Base-by-base conservation (phyloP, 2,329 filamentous ascomycete genomes). In the Annulohypoxylon truncatum region DNA sequence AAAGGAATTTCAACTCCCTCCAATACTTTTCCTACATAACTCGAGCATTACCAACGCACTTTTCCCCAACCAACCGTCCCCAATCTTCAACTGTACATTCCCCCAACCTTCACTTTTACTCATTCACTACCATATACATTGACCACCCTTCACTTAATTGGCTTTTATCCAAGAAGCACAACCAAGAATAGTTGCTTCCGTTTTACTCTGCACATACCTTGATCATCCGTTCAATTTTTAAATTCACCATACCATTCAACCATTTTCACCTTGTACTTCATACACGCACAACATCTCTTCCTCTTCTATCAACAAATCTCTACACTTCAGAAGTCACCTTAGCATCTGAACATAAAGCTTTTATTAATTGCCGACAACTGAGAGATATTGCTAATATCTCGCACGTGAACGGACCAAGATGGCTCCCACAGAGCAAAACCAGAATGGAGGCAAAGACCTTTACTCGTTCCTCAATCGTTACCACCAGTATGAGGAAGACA, bases 401-500 rank as follows among this genome's bases (percentile, higher is more conserved):
- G 8, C 12, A 0, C 2, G 15, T 20, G 15, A 54, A 44, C 4
- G 4, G 15, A 12, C 28, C 38, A 61, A 60, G 22, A 61, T 73
- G 71, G 66, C 56, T 35, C 33, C 38, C 18, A n/a, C 59, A 8
- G 15, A 57, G 12, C 10, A 57, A n/a, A 57, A 51, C 10, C 61
- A 64, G 51, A 63, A 74, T 10, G 63, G 72, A 33, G 69, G 69
- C 46, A 65, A 68, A 31, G 71, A 74, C 31, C 76, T 84, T 44
- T 75, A 81, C 75, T 80, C 82, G 48, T 85, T 87, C 70, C 73
- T 84, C 65, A 75, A 80, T 50, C 80, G 85, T 7, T 87, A 82
- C 70, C 79, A 82, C 47, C 71, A 75, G 35, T 76, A 86, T 47
- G 80, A 82, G 64, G 53, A 70, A 3, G 79, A 82, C 35, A 78